Base-by-base conservation (phyloP, 2,329 filamentous ascomycete species). In the Escovopsis sp. region DNA sequence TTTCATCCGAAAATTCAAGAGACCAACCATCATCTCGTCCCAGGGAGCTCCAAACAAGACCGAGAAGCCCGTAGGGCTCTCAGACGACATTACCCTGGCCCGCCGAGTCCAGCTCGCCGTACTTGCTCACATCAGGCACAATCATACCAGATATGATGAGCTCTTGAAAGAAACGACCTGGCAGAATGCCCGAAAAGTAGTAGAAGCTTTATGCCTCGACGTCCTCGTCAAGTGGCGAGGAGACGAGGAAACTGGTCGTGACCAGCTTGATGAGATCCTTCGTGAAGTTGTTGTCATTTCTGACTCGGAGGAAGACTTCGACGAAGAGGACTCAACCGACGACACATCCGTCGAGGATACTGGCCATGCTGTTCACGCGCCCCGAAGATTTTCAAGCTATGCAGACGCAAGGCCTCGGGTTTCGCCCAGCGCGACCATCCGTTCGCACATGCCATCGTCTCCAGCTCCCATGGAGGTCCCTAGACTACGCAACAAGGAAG, bases 141-240 rank as follows among this genome's bases (percentile, higher is more conserved):
- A 59, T n/a, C 74, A 79, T 50, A 81, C 77, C 6, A 67, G 73
- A 50, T 81, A 81, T 60, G 77, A 81, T 52, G 57, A 70, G 43
- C 61, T 81, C 14, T 60, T 80, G 13, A 69, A 57, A 50, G 72
- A 79, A 51, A 74, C 72, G 5, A 64, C 60, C 14, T 80, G 74
- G 65, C 60, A 65, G 39, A 74, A 74, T 51, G 75, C 76, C 40
- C 67, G 77, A 47, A 78, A 71, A 58, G 68, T 68, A 34, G 75
- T 80, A 36, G 74, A 80, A 50, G 58, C 66, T 29, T 61, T 76
- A 12, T 81, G 77, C 47, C 62, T 81, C 37, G 76, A 80, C 49
- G 65, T 76, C 41, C 71, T 81, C 56, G 71, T 80, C 65, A 80
- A 80, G 71, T 81, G 77, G 77, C 76, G 77, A 62, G 77, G 77